Evolutionary conservation across 73 alveolate species (phyloP).

Genomic region (Effrenium voratum): DNA sequence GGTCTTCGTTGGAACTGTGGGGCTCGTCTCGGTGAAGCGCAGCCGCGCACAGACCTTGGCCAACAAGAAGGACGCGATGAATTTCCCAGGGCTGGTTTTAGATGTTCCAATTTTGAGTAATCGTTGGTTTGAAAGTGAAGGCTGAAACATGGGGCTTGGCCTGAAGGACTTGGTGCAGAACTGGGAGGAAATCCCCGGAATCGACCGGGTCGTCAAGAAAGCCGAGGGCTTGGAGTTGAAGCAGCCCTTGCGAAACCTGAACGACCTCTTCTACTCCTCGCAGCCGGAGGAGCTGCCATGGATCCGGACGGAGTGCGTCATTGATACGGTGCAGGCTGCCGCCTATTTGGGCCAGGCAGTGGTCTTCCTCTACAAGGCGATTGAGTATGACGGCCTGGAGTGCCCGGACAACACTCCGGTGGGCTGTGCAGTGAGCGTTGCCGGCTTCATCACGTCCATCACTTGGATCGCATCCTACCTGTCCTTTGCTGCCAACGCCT

Average conservation of each 20-base stretch:
- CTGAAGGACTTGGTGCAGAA: too few relatives aligned
- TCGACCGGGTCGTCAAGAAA: slow-evolving; percentile 29
- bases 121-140: too few relatives aligned
- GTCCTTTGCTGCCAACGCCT: slow-evolving; percentile 70
- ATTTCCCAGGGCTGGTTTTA: too few relatives aligned
- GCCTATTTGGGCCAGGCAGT: slow-evolving; percentile 17
- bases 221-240: slow-evolving; percentile 1
- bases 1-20: too few relatives aligned
- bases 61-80: too few relatives aligned
- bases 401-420: slow-evolving; percentile 14
- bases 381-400: slow-evolving; percentile 14
- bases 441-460: slow-evolving; percentile 27
- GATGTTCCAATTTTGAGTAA: too few relatives aligned
- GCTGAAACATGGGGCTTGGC: too few relatives aligned
- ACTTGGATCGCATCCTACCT: slow-evolving; percentile 52
- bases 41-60: too few relatives aligned
- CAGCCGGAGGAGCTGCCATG: slow-evolving; percentile 22
- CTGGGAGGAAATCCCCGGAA: slow-evolving; percentile 64
- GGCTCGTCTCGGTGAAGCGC: too few relatives aligned
- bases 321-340: neutral
- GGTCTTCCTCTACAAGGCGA: slow-evolving; percentile 14
- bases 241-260: slow-evolving; percentile 7
- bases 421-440: slow-evolving; percentile 36
- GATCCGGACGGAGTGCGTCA: slow-evolving; percentile 13
- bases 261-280: slow-evolving; percentile 20